Conservation (phyloP, 75 land plant species). For the Cupressus sempervirens region DNA sequence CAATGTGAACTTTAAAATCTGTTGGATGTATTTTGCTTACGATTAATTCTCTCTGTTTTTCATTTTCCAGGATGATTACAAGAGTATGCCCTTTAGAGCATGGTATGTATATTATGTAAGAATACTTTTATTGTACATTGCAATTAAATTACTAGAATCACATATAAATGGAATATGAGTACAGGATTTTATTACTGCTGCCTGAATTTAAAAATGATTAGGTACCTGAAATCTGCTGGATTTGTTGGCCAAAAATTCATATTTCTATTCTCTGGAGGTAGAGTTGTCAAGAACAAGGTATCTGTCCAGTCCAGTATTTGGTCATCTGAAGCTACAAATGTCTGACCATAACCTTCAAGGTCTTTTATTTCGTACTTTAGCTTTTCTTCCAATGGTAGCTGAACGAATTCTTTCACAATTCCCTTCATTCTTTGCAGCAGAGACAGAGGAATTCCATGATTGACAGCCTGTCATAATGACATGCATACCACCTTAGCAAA, state of each 20-base stretch:
- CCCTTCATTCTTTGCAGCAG: slow-evolving; percentile 13
- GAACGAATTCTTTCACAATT: slow-evolving; percentile 17
- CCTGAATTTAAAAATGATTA: too few relatives aligned
- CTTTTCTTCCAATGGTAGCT: slow-evolving; percentile 22
- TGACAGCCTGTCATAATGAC: neutral
- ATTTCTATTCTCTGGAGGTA: slow-evolving; percentile 23
- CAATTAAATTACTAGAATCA: too few relatives aligned
- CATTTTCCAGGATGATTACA: too few relatives aligned
- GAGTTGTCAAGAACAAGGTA: slow-evolving; percentile 24
- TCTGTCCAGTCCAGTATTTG: slow-evolving; percentile 39
- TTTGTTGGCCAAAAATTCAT: slow-evolving; percentile 34
- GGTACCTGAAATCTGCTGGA: slow-evolving; percentile 40
- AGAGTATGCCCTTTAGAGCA: too few relatives aligned
- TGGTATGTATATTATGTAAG: neutral
- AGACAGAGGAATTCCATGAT: slow-evolving; percentile 17
- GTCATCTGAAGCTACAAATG: slow-evolving; percentile 2
- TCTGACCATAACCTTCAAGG: slow-evolving; percentile 12
- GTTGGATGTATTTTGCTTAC: too few relatives aligned
- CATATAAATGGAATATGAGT: too few relatives aligned
- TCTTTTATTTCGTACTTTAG: neutral
- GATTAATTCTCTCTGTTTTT: too few relatives aligned
- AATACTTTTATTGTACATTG: too few relatives aligned
- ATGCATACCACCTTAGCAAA: too few relatives aligned
- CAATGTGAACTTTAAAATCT: too few relatives aligned
- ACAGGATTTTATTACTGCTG: too few relatives aligned